Base-by-base conservation (phyloP, 768 basidiomycete species). In the Termitomyces titanicus region DNA sequence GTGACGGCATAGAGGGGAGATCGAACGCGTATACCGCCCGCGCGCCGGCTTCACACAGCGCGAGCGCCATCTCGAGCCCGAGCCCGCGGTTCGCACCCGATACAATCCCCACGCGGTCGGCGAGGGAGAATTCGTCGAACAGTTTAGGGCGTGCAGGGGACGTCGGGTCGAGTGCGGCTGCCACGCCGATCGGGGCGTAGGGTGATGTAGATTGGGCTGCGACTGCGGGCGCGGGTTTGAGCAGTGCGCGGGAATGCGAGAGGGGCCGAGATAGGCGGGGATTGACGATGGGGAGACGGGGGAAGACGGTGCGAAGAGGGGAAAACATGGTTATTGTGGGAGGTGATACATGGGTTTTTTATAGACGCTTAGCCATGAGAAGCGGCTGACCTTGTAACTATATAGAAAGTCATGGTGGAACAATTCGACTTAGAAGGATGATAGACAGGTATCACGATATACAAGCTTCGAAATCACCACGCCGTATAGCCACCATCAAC, bases 21-120 rank as follows among this genome's bases (percentile, higher is more conserved):
- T 89, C 88, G 12, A 88, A 70, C 64, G 86, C 88, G 67, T 89
- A 89, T 17, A 89, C 76, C 0, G 76, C 84, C 8, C 80, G 76
- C 6, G 86, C 86, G 33, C 89, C 89, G 13, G 82, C 85, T 71
- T 92, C 90, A 40, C 80, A 79, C 39, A 92, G 71, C 4, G 84
- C 82, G 51, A 91, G 71, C 34, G 88, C 88, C 85, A 88, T 86
- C 72, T 93, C 91, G n/a, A 93, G 81, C 3, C 91, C 91, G 15
- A 92, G 79, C 0, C 90, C 86, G 31, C 85, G 71, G 57, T 85
- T 82, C 0, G 78, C 85, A 5, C 86, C 86, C 0, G 85, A 82
- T 27, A 88, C 82, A 40, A 87, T 74, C 9, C 75, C 82, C 4
- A 86, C 83, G 2, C 82, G 78, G 53, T 80, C 80, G 12, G 68